Evolutionary conservation across 768 basidiomycete genomes (phyloP), one percentile per base, ranked within the genome.

Genomic region (Termitomyces sp.): DNA sequence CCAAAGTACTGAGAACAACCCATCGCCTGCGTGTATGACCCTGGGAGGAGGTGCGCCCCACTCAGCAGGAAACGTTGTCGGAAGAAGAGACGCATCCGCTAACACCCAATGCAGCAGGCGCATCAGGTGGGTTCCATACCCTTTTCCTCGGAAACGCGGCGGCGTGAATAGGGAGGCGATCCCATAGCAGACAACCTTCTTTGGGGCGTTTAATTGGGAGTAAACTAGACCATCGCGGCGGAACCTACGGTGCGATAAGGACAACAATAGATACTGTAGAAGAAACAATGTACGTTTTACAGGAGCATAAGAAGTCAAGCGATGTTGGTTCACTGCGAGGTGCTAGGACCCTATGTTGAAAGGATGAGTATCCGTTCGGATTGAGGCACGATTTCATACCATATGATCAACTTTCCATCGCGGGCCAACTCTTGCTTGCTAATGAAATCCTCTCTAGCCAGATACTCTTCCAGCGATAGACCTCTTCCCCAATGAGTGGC

Each of bases 81-180:
- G 67, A 37, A 65, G 65, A 4, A 61, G 54, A 48, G 58, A 62
- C 27, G 58, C 61, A 9, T 74, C 71, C 4, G 78, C 79, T 39
- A 81, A 68, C 16, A 82, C 76, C 77, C 79, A 81, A 64, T 88
- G 86, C 41, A 88, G 57, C 22, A 88, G 75, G 15, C 78, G 73
- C 85, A 87, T 85, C 85, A 87, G 83, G 61, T 85, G 82, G 11
- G 68, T 66, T 12, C 80, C 85, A 60, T 85, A 87, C 30, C 86
- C 85, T 52, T 79, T 79, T 12, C 77, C 70, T 51, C 84, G 77
- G 24, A 84, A 75, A 36, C 63, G 55, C 0, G 74, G 66, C 16
- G 81, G 81, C 4, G 84, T 86, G 66, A 77, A 88, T 11, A 87
- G 83, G 4, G 76, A 75, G 0, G 84, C 82, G 42, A 88, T 69